Evolutionary conservation across 1,284 basidiomycete species (phyloP).

Genomic region (Anthracocystis walkeri): DNA sequence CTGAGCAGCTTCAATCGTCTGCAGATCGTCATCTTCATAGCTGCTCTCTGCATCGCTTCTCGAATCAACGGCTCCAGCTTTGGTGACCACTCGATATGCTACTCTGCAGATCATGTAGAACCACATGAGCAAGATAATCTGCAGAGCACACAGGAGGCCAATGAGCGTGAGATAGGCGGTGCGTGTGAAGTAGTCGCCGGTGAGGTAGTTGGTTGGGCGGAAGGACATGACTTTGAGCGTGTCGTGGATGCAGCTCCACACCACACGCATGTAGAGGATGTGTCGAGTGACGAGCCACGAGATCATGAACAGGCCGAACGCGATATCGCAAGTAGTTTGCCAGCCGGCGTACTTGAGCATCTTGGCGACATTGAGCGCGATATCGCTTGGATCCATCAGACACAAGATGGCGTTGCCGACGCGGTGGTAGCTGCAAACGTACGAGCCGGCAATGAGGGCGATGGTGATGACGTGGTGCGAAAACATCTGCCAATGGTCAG

Average conservation of each 20-base stretch:
- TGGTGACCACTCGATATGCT: slow-evolving; percentile 82
- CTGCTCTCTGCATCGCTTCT: slow-evolving; percentile 60
- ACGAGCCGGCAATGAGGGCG: slow-evolving; percentile 81
- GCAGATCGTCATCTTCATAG: slow-evolving; percentile 35
- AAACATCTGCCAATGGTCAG: slow-evolving; percentile 96
- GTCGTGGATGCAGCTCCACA: slow-evolving; percentile 56
- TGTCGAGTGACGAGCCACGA: slow-evolving; percentile 65
- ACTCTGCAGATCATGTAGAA: slow-evolving; percentile 85
- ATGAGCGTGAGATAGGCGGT: slow-evolving; percentile 36
- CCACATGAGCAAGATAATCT: slow-evolving; percentile 85
- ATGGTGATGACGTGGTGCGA: slow-evolving; percentile 92
- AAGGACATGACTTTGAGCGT: slow-evolving; percentile 31
- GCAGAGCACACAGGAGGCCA: slow-evolving; percentile 53
- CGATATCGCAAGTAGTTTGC: slow-evolving; percentile 78
- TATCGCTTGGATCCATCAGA: slow-evolving; percentile 93
- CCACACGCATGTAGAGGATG: slow-evolving; percentile 56
- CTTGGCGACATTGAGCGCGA: slow-evolving; percentile 87
- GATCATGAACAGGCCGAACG: slow-evolving; percentile 78
- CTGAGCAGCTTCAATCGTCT: slow-evolving; percentile 10
- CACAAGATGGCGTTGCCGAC: slow-evolving; percentile 88
- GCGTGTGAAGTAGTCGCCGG: slow-evolving; percentile 30
- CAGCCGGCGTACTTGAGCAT: slow-evolving; percentile 87
- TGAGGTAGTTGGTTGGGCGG: slow-evolving; percentile 14
- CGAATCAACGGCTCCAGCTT: slow-evolving; percentile 81
- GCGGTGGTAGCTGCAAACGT: slow-evolving; percentile 85